Percentiles rank a stretch among this genome's conserved stretches.
Evolutionary conservation across 805 yeast species (phyloP).

Genomic region (Priceomyces medius): DNA sequence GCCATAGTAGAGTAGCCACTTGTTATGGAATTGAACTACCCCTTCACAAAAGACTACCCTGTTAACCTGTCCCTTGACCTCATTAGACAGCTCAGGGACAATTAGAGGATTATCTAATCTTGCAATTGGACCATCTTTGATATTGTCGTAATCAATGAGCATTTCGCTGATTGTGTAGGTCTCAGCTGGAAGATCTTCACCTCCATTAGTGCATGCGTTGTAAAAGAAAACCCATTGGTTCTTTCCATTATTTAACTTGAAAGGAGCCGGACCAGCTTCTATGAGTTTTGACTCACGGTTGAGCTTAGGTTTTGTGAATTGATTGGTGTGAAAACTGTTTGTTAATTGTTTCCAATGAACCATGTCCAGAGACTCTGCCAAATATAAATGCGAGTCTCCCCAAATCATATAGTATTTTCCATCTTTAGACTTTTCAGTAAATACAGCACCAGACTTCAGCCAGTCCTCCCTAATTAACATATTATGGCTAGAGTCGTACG

Average conservation of each 20-base stretch:
- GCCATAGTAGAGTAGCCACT: conserved; percentile 44
- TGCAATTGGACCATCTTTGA: conserved; percentile 36
- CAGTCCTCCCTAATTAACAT: conserved; percentile 30
- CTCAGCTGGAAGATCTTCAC: conserved; percentile 25
- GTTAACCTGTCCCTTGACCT: conserved; percentile 39
- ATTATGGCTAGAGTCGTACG: conserved; percentile 22
- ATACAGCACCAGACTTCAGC: conserved; percentile 44
- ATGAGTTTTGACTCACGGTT: conserved; percentile 35
- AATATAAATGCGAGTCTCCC: conserved; percentile 41
- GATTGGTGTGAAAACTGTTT: conserved; percentile 16
- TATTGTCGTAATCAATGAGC: conserved; percentile 40
- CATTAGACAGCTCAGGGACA: conserved; percentile 34
- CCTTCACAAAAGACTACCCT: conserved; percentile 45
- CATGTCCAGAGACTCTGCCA: conserved; percentile 36
- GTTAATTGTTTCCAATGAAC: conserved; percentile 30
- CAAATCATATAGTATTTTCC: conserved; percentile 43
- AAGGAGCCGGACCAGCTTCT: conserved; percentile 45
- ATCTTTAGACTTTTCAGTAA: conserved; percentile 29
- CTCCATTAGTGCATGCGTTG: conserved; percentile 40
- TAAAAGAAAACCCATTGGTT: conserved; percentile 39
- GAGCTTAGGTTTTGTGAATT: conserved; percentile 28
- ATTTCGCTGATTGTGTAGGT: conserved; percentile 40
- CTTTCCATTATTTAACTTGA: conserved; percentile 27
- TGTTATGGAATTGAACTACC: conserved; percentile 39
- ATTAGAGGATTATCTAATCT: conserved; percentile 36